Evolutionary conservation across 2,329 filamentous ascomycete genomes (phyloP), one percentile per base, ranked within the genome.

Genomic region (Phialophora macrospora): DNA sequence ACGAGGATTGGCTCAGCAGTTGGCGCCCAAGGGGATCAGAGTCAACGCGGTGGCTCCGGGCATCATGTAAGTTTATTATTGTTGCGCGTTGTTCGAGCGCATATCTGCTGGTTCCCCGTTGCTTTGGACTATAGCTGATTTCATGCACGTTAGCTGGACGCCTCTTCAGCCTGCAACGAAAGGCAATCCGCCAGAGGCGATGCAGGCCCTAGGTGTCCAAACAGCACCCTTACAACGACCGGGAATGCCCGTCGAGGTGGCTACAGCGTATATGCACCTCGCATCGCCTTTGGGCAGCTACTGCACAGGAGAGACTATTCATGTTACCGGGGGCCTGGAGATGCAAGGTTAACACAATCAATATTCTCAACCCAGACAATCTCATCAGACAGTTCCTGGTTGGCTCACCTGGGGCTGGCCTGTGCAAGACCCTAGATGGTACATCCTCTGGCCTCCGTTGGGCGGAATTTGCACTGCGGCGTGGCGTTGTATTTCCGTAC

Each of bases 11-110:
- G 80, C 84, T 0, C 79, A 83, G 66, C 81, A 87, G 62, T 75
- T 87, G 3, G 77, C 82, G n/a, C 77, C 81, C 0, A 84, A 83
- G 70, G 86, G 85, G 1, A 87, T 88, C 62, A 77, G 84, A 1
- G 84, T 87, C 49, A 87, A 81, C 72, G 75, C 74, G 60, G 77
- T 80, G 26, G 77, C 77, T 7, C 68, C 68, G 12, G 68, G 68
- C 17, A 70, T 68, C 41, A 70, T 70, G 77, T 79, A 70, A 71
- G 77, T 72, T 44, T 20, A 6, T 17, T 5, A 17, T 8, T 2
- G 12, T 17, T 41, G 1, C 14, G 32, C 2, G 8, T 1, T 34
- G 9, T 38, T 38, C 7, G 32, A n/a, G 6, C 1, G 9, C 38
- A 14, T 17, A 41, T 3, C 38, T 41, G 17, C 14, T 17, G 14